Percentiles rank a stretch among this genome's conserved stretches.
phyloP scores from a whole-genome alignment of 2,329 filamentous ascomycete genomes.

The Pyricularia pennisetigena region DNA sequence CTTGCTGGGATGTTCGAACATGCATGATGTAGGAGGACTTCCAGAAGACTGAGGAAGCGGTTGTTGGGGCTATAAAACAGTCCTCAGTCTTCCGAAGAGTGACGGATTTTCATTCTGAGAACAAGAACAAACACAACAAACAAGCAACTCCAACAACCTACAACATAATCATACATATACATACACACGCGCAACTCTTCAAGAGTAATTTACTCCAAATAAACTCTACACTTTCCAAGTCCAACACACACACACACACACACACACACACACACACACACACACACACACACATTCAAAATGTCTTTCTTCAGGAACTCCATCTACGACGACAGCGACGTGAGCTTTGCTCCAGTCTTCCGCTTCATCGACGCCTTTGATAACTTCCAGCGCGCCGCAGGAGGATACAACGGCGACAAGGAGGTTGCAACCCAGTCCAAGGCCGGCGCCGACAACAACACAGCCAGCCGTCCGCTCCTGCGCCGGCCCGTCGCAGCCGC shows the following conservation, averaged over 20 bases:
- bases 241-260: not conserved
- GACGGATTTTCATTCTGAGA: not conserved
- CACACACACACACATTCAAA: slow-evolving; percentile 20
- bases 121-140: not conserved
- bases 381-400: slow-evolving; percentile 27
- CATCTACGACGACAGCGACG: slow-evolving; percentile 17
- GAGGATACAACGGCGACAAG: not conserved
- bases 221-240: not conserved
- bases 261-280: not conserved
- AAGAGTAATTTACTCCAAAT: not conserved
- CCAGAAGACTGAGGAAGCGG: not conserved
- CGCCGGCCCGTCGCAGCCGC: slow-evolving; percentile 21
- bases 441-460: slow-evolving; percentile 10
- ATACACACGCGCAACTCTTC: not conserved
- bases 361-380: slow-evolving; percentile 56
- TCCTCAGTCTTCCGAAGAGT: not conserved
- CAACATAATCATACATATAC: not conserved
- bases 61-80: not conserved
- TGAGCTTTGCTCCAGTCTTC: slow-evolving; percentile 35
- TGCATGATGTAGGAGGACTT: not conserved
- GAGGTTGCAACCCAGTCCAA: not conserved
- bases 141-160: not conserved
- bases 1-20: not conserved
- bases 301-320: slow-evolving; percentile 53
- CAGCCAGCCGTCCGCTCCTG: not conserved